phyloP scores from a whole-genome alignment of 2,329 filamentous ascomycete genomes.

The Macrophomina tecta region DNA sequence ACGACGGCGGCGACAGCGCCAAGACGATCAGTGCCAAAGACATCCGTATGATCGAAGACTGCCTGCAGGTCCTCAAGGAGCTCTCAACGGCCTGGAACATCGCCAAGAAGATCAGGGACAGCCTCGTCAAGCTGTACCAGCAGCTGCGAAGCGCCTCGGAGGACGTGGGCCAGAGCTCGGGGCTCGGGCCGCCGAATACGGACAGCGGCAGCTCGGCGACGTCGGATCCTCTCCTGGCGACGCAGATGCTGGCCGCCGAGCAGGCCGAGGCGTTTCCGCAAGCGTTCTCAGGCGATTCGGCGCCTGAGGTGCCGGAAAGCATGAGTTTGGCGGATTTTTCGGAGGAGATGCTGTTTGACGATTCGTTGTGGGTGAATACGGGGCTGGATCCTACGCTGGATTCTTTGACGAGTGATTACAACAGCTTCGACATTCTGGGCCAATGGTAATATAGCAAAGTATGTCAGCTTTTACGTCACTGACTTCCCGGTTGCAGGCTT shows the following conservation, averaged over 20 bases:
- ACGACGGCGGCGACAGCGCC: neutral
- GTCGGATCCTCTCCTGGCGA: neutral
- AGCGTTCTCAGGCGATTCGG: neutral
- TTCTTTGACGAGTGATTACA: neutral
- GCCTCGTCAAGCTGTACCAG: neutral
- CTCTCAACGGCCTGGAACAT: slow-evolving; percentile 6
- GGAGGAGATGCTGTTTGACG: slow-evolving; percentile 3
- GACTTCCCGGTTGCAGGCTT: too few species aligned
- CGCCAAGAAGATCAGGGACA: neutral
- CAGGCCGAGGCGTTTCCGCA: neutral
- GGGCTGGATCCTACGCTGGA: neutral
- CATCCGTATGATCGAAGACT: slow-evolving; percentile 3
- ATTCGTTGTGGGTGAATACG: neutral
- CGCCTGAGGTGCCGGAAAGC: neutral
- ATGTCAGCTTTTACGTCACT: neutral
- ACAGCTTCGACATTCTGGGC: neutral
- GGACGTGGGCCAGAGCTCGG: too few species aligned
- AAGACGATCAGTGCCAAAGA: neutral
- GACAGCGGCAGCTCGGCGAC: neutral
- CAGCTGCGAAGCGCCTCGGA: neutral
- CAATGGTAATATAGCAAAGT: neutral
- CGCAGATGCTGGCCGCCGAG: neutral
- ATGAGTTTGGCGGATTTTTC: neutral
- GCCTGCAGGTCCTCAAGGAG: slow-evolving; percentile 10
- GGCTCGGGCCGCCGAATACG: too few species aligned